Percentiles rank a stretch among this genome's conserved stretches.
Conservation (phyloP, 768 basidiomycete genomes). For the Kwoniella newhampshirensis region DNA sequence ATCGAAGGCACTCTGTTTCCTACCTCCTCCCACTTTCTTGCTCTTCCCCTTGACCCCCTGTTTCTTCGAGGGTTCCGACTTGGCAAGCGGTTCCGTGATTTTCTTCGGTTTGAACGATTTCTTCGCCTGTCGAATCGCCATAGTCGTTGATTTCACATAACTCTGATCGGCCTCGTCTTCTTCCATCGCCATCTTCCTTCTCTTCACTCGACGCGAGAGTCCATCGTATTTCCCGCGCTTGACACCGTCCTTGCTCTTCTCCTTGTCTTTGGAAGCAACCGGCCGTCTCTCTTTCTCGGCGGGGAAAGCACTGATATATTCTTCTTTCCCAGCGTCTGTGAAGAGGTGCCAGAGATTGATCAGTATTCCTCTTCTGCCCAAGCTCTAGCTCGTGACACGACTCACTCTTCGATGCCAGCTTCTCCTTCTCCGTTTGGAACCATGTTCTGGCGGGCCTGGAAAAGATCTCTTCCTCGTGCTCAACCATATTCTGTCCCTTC, state of each 20-base stretch:
- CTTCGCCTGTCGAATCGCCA: conserved; percentile 84
- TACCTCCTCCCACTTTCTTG: conserved; percentile 21
- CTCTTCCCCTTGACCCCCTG: conserved; percentile 17
- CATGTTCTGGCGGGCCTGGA: conserved; percentile 94
- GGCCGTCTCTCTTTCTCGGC: conserved; percentile 13
- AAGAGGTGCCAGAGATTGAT: background rate
- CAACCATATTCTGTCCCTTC: conserved; percentile 93
- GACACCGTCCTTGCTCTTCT: conserved; percentile 29
- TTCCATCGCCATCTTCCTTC: conserved; percentile 81
- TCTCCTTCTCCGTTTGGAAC: conserved; percentile 91
- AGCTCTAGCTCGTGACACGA: background rate
- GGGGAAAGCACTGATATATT: conserved; percentile 65
- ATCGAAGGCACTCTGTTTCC: conserved; percentile 41
- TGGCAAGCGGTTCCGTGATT: conserved; percentile 63
- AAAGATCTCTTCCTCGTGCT: conserved; percentile 88
- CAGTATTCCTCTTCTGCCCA: background rate
- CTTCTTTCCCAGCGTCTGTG: conserved; percentile 71
- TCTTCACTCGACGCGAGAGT: conserved; percentile 79
- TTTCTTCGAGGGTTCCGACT: conserved; percentile 21
- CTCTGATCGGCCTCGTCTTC: conserved; percentile 64
- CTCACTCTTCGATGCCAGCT: conserved; percentile 72
- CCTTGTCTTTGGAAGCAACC: conserved; percentile 53
- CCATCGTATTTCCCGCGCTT: conserved; percentile 59
- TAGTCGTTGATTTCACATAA: conserved; percentile 62
- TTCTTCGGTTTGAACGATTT: conserved; percentile 71